A percentile compares a stretch with the other conserved stretches of the same genome.
Conservation (phyloP, 768 basidiomycete genomes). For the Serendipita sp. region DNA sequence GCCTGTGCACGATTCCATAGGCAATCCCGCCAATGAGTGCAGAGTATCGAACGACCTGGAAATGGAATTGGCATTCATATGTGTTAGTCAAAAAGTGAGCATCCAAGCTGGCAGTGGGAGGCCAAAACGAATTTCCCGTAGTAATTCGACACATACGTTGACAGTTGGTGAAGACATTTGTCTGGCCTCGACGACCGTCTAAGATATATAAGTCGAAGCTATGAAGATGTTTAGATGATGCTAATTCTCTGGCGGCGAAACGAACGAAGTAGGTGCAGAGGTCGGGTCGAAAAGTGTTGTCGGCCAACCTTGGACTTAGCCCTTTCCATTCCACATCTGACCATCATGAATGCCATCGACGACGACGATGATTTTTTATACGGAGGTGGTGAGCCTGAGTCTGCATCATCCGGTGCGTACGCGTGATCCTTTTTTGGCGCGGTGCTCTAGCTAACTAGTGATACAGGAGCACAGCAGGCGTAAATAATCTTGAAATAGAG, state of each 20-base stretch:
- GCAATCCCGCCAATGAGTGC: conserved; percentile 77
- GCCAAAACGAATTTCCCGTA: neutral
- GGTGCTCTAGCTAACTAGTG: neutral
- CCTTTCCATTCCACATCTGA: neutral
- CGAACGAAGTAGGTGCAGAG: neutral
- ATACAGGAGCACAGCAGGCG: too few relatives aligned
- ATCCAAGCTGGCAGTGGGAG: neutral
- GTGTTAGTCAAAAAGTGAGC: neutral
- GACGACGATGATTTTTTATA: conserved; percentile 7
- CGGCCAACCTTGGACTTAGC: too few relatives aligned
- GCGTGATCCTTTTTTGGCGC: neutral
- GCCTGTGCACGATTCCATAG: conserved; percentile 87
- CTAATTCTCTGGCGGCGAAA: neutral
- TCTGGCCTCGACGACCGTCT: neutral
- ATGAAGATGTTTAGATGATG: neutral
- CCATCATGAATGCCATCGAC: neutral
- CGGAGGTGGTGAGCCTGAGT: neutral
- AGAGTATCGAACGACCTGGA: conserved; percentile 84
- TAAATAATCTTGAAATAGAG: too few relatives aligned
- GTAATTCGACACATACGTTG: conserved; percentile 2
- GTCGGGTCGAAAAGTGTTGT: conserved; percentile 2
- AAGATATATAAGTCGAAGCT: neutral
- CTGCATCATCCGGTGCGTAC: neutral
- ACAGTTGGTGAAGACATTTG: conserved; percentile 6
- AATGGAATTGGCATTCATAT: neutral